Conservation (phyloP, 768 basidiomycete genomes). For the Boletus sp. region DNA sequence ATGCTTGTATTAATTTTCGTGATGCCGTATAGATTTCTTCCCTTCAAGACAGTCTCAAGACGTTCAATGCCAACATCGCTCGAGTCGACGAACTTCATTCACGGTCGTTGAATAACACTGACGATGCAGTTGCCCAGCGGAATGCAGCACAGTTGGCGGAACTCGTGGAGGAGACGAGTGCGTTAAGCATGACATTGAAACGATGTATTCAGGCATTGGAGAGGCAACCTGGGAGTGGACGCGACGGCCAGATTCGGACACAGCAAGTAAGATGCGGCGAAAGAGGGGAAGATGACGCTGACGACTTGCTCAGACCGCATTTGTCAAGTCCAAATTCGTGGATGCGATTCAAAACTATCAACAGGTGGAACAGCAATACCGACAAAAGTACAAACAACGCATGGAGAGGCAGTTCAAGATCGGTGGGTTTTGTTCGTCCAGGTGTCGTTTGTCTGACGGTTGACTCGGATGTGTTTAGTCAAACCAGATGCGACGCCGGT, state of each 20-base stretch:
- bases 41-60: constrained; percentile 66
- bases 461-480: constrained; percentile 42
- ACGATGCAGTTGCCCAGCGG: constrained; percentile 62
- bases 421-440: constrained; percentile 41
- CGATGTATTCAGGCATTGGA: constrained; percentile 70
- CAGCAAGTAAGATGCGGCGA: constrained; percentile 54
- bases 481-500: constrained; percentile 93
- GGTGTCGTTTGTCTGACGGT: not conserved
- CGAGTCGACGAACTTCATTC: constrained; percentile 73
- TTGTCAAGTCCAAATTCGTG: constrained; percentile 75
- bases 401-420: constrained; percentile 89
- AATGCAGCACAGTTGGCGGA: constrained; percentile 64
- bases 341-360: constrained; percentile 87
- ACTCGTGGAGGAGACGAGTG: constrained; percentile 69
- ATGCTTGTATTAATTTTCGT: not conserved
- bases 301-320: constrained; percentile 45
- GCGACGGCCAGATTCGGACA: constrained; percentile 71
- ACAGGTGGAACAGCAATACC: constrained; percentile 76
- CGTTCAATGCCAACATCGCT: constrained; percentile 67
- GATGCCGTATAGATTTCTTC: constrained; percentile 59
- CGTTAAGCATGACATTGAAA: constrained; percentile 67
- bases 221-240: constrained; percentile 57
- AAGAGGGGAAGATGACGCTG: constrained; percentile 7
- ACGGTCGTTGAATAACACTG: constrained; percentile 72
- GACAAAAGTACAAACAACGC: constrained; percentile 74